Base-by-base conservation (phyloP, 352 stramenopile genomes). In the Plasmopara muralis region DNA sequence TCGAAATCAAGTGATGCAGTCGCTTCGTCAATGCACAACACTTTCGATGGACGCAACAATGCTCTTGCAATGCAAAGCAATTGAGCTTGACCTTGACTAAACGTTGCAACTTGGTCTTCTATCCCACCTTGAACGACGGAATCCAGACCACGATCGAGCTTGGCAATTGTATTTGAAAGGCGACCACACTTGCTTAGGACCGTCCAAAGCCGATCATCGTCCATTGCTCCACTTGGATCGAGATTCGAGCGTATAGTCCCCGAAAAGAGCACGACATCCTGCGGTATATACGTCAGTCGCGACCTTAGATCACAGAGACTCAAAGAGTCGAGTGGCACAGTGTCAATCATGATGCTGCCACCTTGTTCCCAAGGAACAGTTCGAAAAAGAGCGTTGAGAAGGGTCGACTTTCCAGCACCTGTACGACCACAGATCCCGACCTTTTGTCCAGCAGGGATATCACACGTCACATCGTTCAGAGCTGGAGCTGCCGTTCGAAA, bases 21-120 rank as follows among this genome's bases (percentile, higher is more conserved):
- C 1, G 89, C 87, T 53, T 97, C 90, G 50, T 97, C 90, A 42
- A 97, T 78, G 18, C 96, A 95, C 5, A 99, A 56, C 35, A 99
- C 83, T 50, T 97, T 97, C 15, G 86, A 96, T 13, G 80, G 79
- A 25, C 83, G 78, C 3, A 99, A 50, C 34, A 96, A 51, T 4
- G 85, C 85, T 16, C 85, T 73, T 7, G 79, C 80, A 43, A 93
- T 78, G 48, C 79, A 88, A 16, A 93, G 53, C 15, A 93, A 41
- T 50, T 95, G 85, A 4, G 66, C 65, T 55, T 95, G 77, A 0
- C 85, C 85, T 39, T 81, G 77, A 43, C 80, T 91, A 28, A 95
- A 71, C 6, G 66, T 85, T 2, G 54, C 59, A 9, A 44, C 50
- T 52, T 68, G 50, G 9, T 65, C 63, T 30, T 82, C 77, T 2